A percentile compares a stretch with the other conserved stretches of the same genome.
Evolutionary conservation across 495 filamentous ascomycete species (phyloP).

Genomic region (Amphirosellinia nigrospora): DNA sequence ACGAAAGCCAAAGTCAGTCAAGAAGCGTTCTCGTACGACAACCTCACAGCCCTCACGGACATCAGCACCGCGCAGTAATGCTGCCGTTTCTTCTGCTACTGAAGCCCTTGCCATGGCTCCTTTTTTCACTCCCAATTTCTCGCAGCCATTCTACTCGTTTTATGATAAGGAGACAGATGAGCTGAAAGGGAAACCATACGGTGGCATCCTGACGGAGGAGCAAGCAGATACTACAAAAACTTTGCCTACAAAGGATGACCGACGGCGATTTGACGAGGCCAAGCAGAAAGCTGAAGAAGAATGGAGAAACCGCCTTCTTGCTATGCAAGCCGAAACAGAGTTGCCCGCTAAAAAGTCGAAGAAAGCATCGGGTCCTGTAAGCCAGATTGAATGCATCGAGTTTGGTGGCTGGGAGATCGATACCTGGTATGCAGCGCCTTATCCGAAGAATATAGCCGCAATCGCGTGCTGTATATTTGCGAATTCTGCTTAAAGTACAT

Average conservation of each 20-base stretch:
- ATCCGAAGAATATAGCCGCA: conserved; percentile 97
- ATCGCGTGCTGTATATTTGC: conserved; percentile 94
- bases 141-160: conserved; percentile 79
- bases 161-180: conserved; percentile 89
- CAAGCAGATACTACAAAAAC: conserved; percentile 93
- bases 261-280: conserved; percentile 84
- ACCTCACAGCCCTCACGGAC: conserved; percentile 10
- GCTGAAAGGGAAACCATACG: conserved; percentile 90
- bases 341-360: conserved; percentile 54
- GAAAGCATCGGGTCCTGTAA: conserved; percentile 84
- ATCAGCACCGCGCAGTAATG: conserved; percentile 31
- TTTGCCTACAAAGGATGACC: conserved; percentile 77
- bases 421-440: conserved; percentile 99
- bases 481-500: conserved; percentile 99
- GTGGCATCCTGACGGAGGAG: conserved; percentile 84
- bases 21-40: conserved; percentile 47
- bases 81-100: conserved; percentile 38
- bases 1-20: conserved; percentile 50
- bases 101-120: conserved; percentile 50
- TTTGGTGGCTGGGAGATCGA: conserved; percentile 98
- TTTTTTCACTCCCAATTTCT: conserved; percentile 62
- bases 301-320: conserved; percentile 69
- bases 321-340: conserved; percentile 54
- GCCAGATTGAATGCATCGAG: conserved; percentile 97
- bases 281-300: conserved; percentile 89